Percentiles rank a stretch among this genome's conserved stretches.
Evolutionary conservation across 768 basidiomycete genomes (phyloP).

Genomic region (Collybia mongolica): DNA sequence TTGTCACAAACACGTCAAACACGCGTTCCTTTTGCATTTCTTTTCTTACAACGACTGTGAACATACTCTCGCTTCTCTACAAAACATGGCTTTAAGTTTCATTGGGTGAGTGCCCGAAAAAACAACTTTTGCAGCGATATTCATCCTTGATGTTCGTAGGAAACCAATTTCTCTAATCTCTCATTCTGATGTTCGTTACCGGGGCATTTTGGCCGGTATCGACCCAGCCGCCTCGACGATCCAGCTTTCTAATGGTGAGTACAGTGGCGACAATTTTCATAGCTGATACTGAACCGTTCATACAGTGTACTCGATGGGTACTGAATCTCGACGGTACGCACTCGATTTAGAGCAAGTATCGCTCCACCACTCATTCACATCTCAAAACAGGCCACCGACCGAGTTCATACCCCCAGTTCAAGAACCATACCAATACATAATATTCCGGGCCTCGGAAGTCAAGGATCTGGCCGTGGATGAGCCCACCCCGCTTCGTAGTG

Average conservation of each 20-base stretch:
- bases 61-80: constrained; percentile 6
- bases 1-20: too few relatives aligned
- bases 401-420: constrained; percentile 84
- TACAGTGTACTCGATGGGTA: constrained; percentile 84
- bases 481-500: constrained; percentile 53
- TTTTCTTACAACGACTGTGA: too few relatives aligned
- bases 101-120: constrained; percentile 52
- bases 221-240: constrained; percentile 86
- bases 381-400: constrained; percentile 50
- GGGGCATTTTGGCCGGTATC: constrained; percentile 84
- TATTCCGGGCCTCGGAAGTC: constrained; percentile 88
- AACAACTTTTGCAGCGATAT: not conserved
- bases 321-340: constrained; percentile 76
- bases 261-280: not conserved
- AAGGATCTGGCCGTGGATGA: constrained; percentile 89
- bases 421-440: constrained; percentile 86
- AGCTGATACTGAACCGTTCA: constrained; percentile 8
- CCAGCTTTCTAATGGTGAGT: constrained; percentile 79
- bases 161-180: constrained; percentile 90
- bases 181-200: constrained; percentile 88
- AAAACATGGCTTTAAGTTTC: constrained; percentile 69
- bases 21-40: too few relatives aligned
- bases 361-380: not conserved
- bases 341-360: not conserved
- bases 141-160: constrained; percentile 33